Evolutionary conservation across 2,329 filamentous ascomycete genomes (phyloP).

Genomic region (Hymenoscyphus fraxineus): DNA sequence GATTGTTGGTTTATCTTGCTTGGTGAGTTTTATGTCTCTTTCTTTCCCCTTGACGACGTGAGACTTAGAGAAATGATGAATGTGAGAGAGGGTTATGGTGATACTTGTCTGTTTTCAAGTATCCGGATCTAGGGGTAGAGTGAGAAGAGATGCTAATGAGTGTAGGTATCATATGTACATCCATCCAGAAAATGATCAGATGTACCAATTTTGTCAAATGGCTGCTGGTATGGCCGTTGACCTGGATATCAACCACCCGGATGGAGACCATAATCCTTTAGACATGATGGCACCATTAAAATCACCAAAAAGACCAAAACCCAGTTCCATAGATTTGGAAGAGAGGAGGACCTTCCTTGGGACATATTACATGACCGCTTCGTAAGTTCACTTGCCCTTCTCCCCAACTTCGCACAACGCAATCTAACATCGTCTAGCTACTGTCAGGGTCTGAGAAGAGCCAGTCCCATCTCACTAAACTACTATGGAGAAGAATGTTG

Average conservation of each 20-base stretch:
- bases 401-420: neutral
- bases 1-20: constrained; percentile 53
- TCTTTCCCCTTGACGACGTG: neutral
- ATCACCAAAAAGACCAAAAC: constrained; percentile 1
- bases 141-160: neutral
- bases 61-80: neutral
- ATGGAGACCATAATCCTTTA: neutral
- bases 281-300: neutral
- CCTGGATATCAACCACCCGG: constrained; percentile 26
- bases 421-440: constrained; percentile 17
- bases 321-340: constrained; percentile 23
- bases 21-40: constrained; percentile 43
- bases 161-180: constrained; percentile 34
- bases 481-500: constrained; percentile 28
- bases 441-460: constrained; percentile 29
- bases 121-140: no score
- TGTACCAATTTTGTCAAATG: constrained; percentile 35
- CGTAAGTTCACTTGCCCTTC: constrained; percentile 22
- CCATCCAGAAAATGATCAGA: constrained; percentile 30
- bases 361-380: constrained; percentile 28
- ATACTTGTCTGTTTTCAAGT: neutral
- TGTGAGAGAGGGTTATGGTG: neutral
- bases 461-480: constrained; percentile 25
- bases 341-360: constrained; percentile 28
- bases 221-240: constrained; percentile 33